Evolutionary conservation across 2,329 filamentous ascomycete genomes (phyloP).

Genomic region (Myriosclerotinia scirpicola): DNA sequence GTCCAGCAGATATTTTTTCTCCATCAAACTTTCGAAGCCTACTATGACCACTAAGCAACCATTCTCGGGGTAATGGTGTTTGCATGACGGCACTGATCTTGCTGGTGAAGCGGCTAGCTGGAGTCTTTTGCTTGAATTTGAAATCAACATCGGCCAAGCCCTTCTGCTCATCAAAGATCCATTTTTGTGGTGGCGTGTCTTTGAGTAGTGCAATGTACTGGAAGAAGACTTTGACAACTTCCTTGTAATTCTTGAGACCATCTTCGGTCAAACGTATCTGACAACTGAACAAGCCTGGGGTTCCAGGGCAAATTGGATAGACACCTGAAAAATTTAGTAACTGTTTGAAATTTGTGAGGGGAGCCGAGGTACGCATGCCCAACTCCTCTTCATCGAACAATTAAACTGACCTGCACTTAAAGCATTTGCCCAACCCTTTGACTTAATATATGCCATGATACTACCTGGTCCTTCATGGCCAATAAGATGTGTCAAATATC

Average conservation of each 20-base stretch:
- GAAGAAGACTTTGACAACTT: constrained; percentile 67
- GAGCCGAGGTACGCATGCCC: not conserved
- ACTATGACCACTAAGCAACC: constrained; percentile 77
- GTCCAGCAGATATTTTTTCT: constrained; percentile 68
- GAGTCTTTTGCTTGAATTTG: constrained; percentile 90
- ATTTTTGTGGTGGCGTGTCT: constrained; percentile 77
- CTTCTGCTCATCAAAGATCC: constrained; percentile 93
- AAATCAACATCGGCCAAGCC: constrained; percentile 91
- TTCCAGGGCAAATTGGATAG: constrained; percentile 61
- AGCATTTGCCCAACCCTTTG: constrained; percentile 69
- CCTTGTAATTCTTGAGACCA: constrained; percentile 56
- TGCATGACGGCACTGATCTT: constrained; percentile 87
- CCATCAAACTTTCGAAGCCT: constrained; percentile 77
- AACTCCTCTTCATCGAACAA: not conserved
- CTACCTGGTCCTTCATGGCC: constrained; percentile 75
- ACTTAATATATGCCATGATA: constrained; percentile 69
- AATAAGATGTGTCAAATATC: constrained; percentile 71
- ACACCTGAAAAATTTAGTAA: constrained; percentile 46
- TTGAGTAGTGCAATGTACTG: constrained; percentile 85
- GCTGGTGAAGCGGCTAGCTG: constrained; percentile 86
- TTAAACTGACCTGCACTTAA: constrained; percentile 52
- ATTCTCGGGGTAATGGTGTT: constrained; percentile 80
- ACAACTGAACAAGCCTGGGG: constrained; percentile 65
- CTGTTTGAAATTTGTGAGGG: not conserved
- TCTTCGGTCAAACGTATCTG: constrained; percentile 67